phyloP scores from a whole-genome alignment of 2,329 filamentous ascomycete species.

The Sporothrix globosa region DNA sequence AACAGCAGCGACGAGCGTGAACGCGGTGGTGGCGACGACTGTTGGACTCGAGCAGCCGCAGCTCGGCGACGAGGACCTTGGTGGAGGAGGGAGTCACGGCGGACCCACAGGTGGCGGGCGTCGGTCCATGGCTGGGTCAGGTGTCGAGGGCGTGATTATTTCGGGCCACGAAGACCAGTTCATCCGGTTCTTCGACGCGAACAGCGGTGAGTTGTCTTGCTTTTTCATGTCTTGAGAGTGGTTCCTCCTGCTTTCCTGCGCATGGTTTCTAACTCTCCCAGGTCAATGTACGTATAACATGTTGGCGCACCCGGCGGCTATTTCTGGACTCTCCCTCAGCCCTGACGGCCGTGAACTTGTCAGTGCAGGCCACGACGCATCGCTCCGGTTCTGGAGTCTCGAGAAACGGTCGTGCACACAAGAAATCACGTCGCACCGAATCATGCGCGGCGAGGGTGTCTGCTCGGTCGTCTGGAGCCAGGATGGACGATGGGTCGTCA shows the following conservation, averaged over 20 bases:
- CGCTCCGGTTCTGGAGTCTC: constrained; percentile 93
- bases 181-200: constrained; percentile 96
- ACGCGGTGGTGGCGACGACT: constrained; percentile 86
- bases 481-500: constrained; percentile 92
- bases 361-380: constrained; percentile 93
- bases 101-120: constrained; percentile 72
- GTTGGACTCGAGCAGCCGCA: constrained; percentile 76
- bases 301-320: constrained; percentile 92
- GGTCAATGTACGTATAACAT: constrained; percentile 99
- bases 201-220: constrained; percentile 75
- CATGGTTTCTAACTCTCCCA: constrained; percentile 45
- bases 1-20: constrained; percentile 77
- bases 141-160: constrained; percentile 90
- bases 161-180: constrained; percentile 96
- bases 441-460: constrained; percentile 95
- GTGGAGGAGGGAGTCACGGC: constrained; percentile 57
- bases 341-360: constrained; percentile 94
- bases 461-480: constrained; percentile 95
- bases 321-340: constrained; percentile 87
- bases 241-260: not conserved
- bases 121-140: constrained; percentile 67
- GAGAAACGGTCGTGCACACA: constrained; percentile 95
- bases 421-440: constrained; percentile 87
- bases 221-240: not conserved
- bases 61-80: constrained; percentile 74